Conservation (phyloP, 495 filamentous ascomycete genomes). For the Penicillium lividum region DNA sequence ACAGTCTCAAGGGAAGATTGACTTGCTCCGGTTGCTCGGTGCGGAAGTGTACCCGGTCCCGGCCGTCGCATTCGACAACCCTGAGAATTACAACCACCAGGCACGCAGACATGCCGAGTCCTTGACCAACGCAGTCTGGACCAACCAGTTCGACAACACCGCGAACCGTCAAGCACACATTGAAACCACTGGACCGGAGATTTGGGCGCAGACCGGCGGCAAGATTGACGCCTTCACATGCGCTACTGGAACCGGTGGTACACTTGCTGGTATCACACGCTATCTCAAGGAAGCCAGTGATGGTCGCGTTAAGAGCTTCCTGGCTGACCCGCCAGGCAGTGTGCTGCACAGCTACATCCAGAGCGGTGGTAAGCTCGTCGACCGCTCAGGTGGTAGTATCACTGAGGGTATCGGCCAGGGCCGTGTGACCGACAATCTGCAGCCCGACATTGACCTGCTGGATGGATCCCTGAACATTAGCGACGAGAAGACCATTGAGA, state of each 20-base stretch:
- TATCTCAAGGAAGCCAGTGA: slow-evolving; percentile 84
- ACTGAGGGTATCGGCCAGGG: slow-evolving; percentile 98
- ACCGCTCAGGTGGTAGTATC: slow-evolving; percentile 85
- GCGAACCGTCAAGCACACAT: slow-evolving; percentile 94
- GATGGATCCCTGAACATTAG: slow-evolving; percentile 84
- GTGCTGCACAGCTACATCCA: slow-evolving; percentile 90
- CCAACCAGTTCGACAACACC: slow-evolving; percentile 96
- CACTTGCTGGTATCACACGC: slow-evolving; percentile 83
- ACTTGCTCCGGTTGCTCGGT: slow-evolving; percentile 84
- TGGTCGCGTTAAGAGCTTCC: slow-evolving; percentile 81
- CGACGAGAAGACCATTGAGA: slow-evolving; percentile 93
- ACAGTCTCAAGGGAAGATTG: slow-evolving; percentile 96
- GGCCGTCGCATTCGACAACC: slow-evolving; percentile 94
- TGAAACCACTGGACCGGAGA: slow-evolving; percentile 95
- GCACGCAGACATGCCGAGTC: slow-evolving; percentile 83
- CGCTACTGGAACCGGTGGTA: slow-evolving; percentile 90
- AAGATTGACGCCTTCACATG: slow-evolving; percentile 93
- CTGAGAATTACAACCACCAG: slow-evolving; percentile 97
- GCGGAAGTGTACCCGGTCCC: slow-evolving; percentile 99
- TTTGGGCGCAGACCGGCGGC: slow-evolving; percentile 91
- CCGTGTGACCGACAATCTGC: slow-evolving; percentile 90
- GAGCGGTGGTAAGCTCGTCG: slow-evolving; percentile 77
- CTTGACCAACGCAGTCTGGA: slow-evolving; percentile 92
- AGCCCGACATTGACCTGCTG: slow-evolving; percentile 78
- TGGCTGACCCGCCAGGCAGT: slow-evolving; percentile 91